A percentile compares a stretch with the other conserved stretches of the same genome.
Conservation (phyloP, 1,139 yeast genomes). For the Geotrichum carabidarum region DNA sequence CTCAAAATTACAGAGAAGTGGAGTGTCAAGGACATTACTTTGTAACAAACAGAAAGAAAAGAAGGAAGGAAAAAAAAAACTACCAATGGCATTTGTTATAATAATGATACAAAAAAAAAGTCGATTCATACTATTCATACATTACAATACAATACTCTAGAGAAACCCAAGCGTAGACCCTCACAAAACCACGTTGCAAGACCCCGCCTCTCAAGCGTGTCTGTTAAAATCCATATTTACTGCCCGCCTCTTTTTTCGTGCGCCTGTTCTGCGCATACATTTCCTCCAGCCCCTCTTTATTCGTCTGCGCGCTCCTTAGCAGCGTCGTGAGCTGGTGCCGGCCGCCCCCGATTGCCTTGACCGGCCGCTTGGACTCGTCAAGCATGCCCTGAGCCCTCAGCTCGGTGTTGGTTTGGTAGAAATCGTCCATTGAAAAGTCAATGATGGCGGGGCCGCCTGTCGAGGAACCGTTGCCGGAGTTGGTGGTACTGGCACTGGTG, state of each 20-base stretch:
- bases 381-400: slow-evolving; percentile 25
- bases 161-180: too few species aligned
- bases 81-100: neutral
- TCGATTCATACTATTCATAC: neutral
- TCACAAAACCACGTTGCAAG: too few species aligned
- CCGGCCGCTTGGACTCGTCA: slow-evolving; percentile 28
- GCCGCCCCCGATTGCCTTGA: slow-evolving; percentile 31
- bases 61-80: neutral
- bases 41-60: neutral
- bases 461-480: slow-evolving; percentile 1
- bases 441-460: slow-evolving; percentile 20
- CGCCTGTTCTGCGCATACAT: slow-evolving; percentile 26
- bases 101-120: neutral
- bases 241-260: slow-evolving; percentile 27
- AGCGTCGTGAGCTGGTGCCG: slow-evolving; percentile 32
- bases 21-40: slow-evolving; percentile 85
- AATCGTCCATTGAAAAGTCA: slow-evolving; percentile 33
- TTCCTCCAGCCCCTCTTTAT: slow-evolving; percentile 33
- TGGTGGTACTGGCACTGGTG: neutral
- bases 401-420: slow-evolving; percentile 28
- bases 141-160: neutral
- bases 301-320: slow-evolving; percentile 31
- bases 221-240: slow-evolving; percentile 31
- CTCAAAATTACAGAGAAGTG: slow-evolving; percentile 83
- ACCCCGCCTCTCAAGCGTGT: too few species aligned